A percentile compares a stretch with the other conserved stretches of the same genome.
These are phyloP conservation scores for Termitomyces sp. DNA, from an alignment of 768 basidiomycete species.

Conservation along the genomic window DNA sequence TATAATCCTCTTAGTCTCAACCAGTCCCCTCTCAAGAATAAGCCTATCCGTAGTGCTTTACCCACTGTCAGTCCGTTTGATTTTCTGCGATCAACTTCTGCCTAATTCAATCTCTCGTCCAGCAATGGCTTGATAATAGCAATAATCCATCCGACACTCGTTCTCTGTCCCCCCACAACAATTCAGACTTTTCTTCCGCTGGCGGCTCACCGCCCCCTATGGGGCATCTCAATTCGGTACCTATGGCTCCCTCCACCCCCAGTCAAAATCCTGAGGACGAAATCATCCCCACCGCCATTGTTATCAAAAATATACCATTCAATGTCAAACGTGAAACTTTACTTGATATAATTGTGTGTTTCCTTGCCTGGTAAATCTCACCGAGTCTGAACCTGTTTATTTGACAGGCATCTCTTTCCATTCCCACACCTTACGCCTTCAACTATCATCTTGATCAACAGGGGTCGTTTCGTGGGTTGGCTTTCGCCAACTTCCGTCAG, in stretches of 20 bases:
- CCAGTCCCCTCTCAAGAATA: slow-evolving; percentile 73
- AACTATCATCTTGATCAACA: slow-evolving; percentile 98
- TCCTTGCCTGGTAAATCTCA: not conserved
- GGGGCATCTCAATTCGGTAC: slow-evolving; percentile 37
- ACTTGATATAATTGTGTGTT: slow-evolving; percentile 89
- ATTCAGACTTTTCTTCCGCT: slow-evolving; percentile 84
- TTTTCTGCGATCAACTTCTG: slow-evolving; percentile 15
- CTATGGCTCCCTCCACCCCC: slow-evolving; percentile 45
- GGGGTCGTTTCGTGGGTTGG: slow-evolving; percentile 94
- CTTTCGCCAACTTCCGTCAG: slow-evolving; percentile 97
- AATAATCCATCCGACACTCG: slow-evolving; percentile 55
- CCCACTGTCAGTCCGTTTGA: slow-evolving; percentile 56
- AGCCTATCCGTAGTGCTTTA: slow-evolving; percentile 63
- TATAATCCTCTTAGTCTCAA: slow-evolving; percentile 52
- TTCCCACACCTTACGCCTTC: slow-evolving; percentile 98
- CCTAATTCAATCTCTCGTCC: slow-evolving; percentile 15
- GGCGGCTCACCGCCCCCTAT: slow-evolving; percentile 72
- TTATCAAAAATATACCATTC: slow-evolving; percentile 99
- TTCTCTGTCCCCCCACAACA: slow-evolving; percentile 80
- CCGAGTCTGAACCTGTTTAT: slow-evolving; percentile 8
- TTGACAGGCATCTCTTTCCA: slow-evolving; percentile 76
- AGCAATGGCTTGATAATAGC: slow-evolving; percentile 86
- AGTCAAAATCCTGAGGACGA: slow-evolving; percentile 69
- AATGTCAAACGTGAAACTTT: slow-evolving; percentile 96
- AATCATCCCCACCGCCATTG: slow-evolving; percentile 97